phyloP scores from a whole-genome alignment of 1,284 basidiomycete species.

The Ganoderma boninense region DNA sequence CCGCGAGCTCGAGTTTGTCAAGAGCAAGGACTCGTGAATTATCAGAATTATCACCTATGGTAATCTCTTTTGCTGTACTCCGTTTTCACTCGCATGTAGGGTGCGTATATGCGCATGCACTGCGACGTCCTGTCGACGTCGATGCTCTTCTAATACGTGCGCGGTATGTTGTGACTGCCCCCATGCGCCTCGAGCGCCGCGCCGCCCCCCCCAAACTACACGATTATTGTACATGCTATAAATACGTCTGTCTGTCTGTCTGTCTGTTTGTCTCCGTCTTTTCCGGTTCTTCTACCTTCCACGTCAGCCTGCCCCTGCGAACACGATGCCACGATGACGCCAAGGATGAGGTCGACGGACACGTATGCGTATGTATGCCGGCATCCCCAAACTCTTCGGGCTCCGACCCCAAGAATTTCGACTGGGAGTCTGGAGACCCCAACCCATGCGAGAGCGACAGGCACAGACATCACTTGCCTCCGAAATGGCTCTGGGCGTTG shows the following conservation, averaged over 20 bases:
- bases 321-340: not conserved
- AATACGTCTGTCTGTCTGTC: conserved; percentile 26
- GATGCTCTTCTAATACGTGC: conserved; percentile 17
- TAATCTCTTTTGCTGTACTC: not conserved
- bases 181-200: not conserved
- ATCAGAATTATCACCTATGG: not conserved
- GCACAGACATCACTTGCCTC: conserved; percentile 43
- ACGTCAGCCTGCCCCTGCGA: not conserved
- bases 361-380: not conserved
- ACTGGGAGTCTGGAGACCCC: not conserved
- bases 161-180: conserved; percentile 1
- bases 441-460: too few relatives aligned
- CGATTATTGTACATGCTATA: conserved; percentile 24
- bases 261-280: not conserved
- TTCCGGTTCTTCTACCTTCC: not conserved
- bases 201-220: not conserved
- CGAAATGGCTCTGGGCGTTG: conserved; percentile 93
- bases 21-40: conserved; percentile 34
- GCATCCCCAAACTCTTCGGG: not conserved
- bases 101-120: not conserved
- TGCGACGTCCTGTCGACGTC: not conserved
- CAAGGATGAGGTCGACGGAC: not conserved
- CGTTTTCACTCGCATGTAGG: not conserved
- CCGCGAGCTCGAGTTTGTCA: conserved; percentile 60
- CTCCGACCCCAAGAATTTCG: not conserved